Evolutionary conservation across 768 basidiomycete genomes (phyloP).

Genomic region (Agaricus subrufescens): DNA sequence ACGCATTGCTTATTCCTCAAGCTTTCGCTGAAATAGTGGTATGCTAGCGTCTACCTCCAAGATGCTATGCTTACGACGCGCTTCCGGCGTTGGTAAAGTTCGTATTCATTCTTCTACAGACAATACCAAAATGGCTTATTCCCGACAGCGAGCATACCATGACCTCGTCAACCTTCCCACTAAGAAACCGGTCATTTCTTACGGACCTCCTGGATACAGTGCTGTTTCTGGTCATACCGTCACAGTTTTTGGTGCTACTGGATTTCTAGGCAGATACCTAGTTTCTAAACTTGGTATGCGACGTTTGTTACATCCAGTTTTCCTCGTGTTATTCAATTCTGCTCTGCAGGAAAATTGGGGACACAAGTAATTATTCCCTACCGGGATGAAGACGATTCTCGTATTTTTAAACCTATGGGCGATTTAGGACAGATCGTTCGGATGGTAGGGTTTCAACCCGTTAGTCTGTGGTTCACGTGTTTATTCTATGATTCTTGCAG

Average conservation of each 20-base stretch:
- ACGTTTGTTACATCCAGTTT: background rate
- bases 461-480: constrained; percentile 10
- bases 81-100: constrained; percentile 46
- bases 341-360: constrained; percentile 72
- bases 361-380: constrained; percentile 94
- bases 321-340: constrained; percentile 2
- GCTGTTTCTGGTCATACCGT: constrained; percentile 87
- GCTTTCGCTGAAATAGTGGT: constrained; percentile 15
- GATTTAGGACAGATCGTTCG: constrained; percentile 96
- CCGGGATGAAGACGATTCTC: constrained; percentile 89
- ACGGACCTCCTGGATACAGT: constrained; percentile 81
- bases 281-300: constrained; percentile 83
- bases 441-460: constrained; percentile 55
- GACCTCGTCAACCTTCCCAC: constrained; percentile 61
- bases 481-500: constrained; percentile 32
- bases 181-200: constrained; percentile 63
- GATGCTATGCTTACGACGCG: constrained; percentile 50
- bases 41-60: constrained; percentile 45
- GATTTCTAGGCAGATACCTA: constrained; percentile 92
- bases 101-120: background rate
- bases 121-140: constrained; percentile 1
- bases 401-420: constrained; percentile 88
- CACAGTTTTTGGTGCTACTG: constrained; percentile 96
- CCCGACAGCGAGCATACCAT: constrained; percentile 63
- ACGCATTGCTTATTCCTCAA: constrained; percentile 11